These are phyloP conservation scores for Biscutella laevigata DNA, from an alignment of 441 rosid genomes.

Conservation along the genomic window DNA sequence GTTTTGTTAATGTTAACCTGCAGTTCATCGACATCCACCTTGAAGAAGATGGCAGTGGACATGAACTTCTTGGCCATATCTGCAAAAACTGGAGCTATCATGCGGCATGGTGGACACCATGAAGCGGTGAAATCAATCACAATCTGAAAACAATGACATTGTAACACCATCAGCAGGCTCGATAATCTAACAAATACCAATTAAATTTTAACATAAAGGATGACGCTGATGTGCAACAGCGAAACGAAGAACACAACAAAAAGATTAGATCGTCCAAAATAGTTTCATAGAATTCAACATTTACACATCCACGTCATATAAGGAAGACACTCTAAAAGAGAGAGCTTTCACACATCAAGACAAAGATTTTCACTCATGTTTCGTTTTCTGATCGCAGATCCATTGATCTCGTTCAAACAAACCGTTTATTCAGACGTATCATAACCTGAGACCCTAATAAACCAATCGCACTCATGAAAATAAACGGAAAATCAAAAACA, in stretches of 20 bases:
- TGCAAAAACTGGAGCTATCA: slow-evolving; percentile 27
- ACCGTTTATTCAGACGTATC: too few species aligned
- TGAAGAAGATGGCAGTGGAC: slow-evolving; percentile 26
- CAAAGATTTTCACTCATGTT: not conserved
- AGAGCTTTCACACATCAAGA: not conserved
- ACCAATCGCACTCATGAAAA: slow-evolving; percentile 1
- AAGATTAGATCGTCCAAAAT: too few species aligned
- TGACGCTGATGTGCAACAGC: not conserved
- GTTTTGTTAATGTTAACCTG: slow-evolving; percentile 15
- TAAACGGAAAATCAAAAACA: slow-evolving; percentile 8
- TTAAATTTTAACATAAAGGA: not conserved
- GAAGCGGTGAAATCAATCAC: slow-evolving; percentile 30
- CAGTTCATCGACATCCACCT: slow-evolving; percentile 28
- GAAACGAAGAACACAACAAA: not conserved
- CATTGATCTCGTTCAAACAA: not conserved
- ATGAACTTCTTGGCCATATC: slow-evolving; percentile 28
- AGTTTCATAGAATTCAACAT: too few species aligned
- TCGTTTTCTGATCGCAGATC: not conserved
- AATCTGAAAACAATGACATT: slow-evolving; percentile 16
- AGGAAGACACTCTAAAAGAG: not conserved
- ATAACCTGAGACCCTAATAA: not conserved
- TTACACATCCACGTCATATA: too few species aligned
- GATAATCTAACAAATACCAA: not conserved
- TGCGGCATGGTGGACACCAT: slow-evolving; percentile 66
- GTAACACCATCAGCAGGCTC: not conserved